phyloP scores from a whole-genome alignment of 1,139 yeast genomes.

The Arxiozyma bovina region DNA sequence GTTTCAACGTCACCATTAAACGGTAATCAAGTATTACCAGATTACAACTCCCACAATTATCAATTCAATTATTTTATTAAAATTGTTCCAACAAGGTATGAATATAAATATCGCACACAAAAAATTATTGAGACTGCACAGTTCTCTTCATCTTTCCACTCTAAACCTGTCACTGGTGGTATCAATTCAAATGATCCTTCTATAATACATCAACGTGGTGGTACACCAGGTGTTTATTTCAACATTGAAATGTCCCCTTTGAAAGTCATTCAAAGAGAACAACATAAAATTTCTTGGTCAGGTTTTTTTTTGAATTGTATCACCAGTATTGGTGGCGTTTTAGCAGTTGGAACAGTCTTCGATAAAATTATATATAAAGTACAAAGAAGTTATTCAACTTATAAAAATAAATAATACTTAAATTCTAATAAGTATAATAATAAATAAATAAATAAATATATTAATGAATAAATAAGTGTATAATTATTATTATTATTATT shows the following conservation, averaged over 20 bases:
- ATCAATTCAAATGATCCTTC: conserved; percentile 84
- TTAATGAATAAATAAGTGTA: conserved; percentile 6
- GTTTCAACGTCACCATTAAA: conserved; percentile 66
- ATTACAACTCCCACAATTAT: conserved; percentile 46
- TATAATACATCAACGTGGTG: conserved; percentile 77
- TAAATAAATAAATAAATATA: conserved; percentile 1
- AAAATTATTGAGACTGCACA: conserved; percentile 66
- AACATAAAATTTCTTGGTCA: conserved; percentile 71
- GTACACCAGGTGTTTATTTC: conserved; percentile 83
- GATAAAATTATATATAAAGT: conserved; percentile 90
- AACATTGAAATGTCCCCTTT: conserved; percentile 88
- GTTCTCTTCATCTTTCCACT: conserved; percentile 81
- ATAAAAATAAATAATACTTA: conserved; percentile 1
- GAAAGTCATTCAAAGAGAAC: conserved; percentile 80
- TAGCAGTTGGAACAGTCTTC: conserved; percentile 82
- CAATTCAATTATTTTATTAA: conserved; percentile 71
- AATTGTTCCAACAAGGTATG: conserved; percentile 88
- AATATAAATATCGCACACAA: conserved; percentile 32
- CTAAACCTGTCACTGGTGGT: conserved; percentile 79
- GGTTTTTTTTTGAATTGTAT: conserved; percentile 79
- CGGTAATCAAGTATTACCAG: conserved; percentile 38
- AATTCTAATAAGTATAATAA: conserved; percentile 1
- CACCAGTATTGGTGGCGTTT: conserved; percentile 92
- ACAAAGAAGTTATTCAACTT: conserved; percentile 51
- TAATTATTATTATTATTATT: background rate